Evolutionary conservation across 805 yeast genomes (phyloP), one percentile per base, ranked within the genome.

Genomic region (Pichia exigua): DNA sequence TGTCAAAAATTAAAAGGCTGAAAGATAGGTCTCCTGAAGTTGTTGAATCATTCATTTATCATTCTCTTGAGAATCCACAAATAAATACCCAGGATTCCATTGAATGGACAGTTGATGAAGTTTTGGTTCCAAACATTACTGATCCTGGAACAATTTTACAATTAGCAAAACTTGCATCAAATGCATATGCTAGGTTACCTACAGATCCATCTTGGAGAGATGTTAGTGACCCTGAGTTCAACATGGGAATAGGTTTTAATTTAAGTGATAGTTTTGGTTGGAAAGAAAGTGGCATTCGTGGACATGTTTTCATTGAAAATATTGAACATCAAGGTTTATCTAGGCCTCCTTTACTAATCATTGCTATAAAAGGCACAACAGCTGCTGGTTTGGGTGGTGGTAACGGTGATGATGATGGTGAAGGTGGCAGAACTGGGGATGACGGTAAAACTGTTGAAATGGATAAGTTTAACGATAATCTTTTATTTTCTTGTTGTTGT

Each of bases 401-500:
- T 0, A 61, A 61, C 27, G 59, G 64, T n/a, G 78, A 78, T 8
- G 63, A 72, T n/a, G 75, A 76, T 1, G 61, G 59, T 21, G 65
- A 60, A 32, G 58, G 61, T 15, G 50, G 48, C 1, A 77, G 77
- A 5, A 64, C 76, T 5, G 76, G 78, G 1, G 65, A 62, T 42
- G 69, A 65, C 44, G 60, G 63, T 5, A 96, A 85, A 47, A 92
- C 98, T 0, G 83, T 86, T 0, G 79, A 75, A 0, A 82, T 80
- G 53, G 99, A 94, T 65, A 89, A 87, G 65, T 67, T 76, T 28
- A 94, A 92, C 65, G 98, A 94, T 65, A 94, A 94, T 62, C 63
- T 92, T 52, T 69, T 94, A 38, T 94, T 94, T 65, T 87, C 95
- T 12, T 94, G 99, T 66, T 94, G 99, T 66, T 94, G 99, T 70